These are phyloP conservation scores for Turritis glabra DNA, from an alignment of 345 rosid genomes.

Conservation along the genomic window DNA sequence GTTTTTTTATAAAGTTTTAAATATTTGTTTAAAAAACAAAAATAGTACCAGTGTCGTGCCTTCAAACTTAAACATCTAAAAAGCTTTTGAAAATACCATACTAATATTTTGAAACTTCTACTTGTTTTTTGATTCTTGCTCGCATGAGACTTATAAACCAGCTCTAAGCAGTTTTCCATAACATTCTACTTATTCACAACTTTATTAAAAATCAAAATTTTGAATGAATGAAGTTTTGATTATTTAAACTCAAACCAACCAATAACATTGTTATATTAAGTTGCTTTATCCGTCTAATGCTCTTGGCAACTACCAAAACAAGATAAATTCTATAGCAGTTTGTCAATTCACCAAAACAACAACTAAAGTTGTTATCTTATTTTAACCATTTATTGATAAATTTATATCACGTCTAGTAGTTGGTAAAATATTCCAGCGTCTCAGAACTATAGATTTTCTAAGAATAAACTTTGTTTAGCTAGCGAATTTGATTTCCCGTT, in stretches of 20 bases:
- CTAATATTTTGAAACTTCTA: no score
- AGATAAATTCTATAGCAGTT: not conserved
- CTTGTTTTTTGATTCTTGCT: no score
- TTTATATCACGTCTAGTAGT: not conserved
- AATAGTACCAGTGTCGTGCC: no score
- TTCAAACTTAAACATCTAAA: no score
- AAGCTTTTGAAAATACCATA: no score
- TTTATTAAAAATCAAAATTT: not conserved
- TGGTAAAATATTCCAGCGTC: not conserved
- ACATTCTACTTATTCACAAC: not conserved
- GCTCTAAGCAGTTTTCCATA: not conserved
- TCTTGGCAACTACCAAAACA: slow-evolving; percentile 5
- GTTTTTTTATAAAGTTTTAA: not conserved
- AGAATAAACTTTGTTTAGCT: not conserved
- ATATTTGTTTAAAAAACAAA: no score
- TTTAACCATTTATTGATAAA: not conserved
- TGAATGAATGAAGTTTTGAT: not conserved
- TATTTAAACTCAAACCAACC: not conserved
- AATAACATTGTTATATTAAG: not conserved
- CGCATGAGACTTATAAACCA: not conserved
- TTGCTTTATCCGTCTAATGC: not conserved
- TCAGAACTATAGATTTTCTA: not conserved
- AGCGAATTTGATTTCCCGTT: not conserved
- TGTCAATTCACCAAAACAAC: not conserved
- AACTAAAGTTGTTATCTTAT: not conserved